These are phyloP conservation scores for Xylaria sp. DNA, from an alignment of 2,329 filamentous ascomycete species.

Conservation along the genomic window DNA sequence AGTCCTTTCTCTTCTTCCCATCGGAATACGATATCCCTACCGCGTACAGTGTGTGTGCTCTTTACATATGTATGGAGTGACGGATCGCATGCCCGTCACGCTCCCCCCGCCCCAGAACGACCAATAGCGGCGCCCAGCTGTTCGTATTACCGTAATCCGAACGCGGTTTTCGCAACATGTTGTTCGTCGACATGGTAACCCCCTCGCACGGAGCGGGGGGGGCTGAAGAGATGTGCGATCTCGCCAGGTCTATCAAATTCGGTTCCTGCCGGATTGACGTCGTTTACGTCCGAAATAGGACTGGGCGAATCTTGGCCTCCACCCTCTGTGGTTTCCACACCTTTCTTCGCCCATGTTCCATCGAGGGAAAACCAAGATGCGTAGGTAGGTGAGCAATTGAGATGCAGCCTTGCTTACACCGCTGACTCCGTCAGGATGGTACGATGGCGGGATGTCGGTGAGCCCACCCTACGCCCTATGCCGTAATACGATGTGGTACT, in stretches of 20 bases:
- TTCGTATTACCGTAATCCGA: conserved; percentile 5
- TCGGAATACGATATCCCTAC: background rate
- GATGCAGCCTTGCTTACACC: background rate
- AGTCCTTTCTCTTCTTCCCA: background rate
- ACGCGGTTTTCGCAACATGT: conserved; percentile 12
- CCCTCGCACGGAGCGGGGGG: no score
- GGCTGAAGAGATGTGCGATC: conserved; percentile 11
- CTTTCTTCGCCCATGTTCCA: background rate
- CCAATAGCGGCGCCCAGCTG: background rate
- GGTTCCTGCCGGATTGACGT: background rate
- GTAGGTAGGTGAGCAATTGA: background rate
- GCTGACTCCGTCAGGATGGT: no score
- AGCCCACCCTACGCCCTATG: background rate
- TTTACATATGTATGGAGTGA: background rate
- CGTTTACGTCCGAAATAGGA: background rate
- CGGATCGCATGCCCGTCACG: conserved; percentile 7
- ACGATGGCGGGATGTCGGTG: no score
- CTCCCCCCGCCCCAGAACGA: background rate
- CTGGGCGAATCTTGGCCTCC: background rate
- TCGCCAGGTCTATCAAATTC: background rate
- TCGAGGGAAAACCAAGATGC: background rate
- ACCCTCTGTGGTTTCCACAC: background rate
- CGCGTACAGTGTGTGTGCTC: no score
- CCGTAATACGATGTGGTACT: background rate
- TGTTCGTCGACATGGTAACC: background rate